These are phyloP conservation scores for Elsinoe fawcettii DNA, from an alignment of 2,329 filamentous ascomycete genomes.

Conservation along the genomic window DNA sequence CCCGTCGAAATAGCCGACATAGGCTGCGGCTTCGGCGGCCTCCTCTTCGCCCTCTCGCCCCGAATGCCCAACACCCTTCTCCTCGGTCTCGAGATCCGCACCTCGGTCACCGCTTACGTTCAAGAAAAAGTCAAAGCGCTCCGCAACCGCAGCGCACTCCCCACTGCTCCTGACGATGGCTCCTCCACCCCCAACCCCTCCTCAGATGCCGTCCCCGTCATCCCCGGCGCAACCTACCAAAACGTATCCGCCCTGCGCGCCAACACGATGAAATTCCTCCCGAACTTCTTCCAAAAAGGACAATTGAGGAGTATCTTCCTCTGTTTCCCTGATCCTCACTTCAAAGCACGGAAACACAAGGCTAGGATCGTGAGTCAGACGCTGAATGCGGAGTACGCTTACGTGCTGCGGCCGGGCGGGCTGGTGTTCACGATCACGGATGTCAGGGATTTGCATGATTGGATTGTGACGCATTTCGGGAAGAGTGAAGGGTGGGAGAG, in stretches of 20 bases:
- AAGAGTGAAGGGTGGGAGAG: constrained; percentile 72
- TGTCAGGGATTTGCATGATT: constrained; percentile 84
- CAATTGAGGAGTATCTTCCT: constrained; percentile 91
- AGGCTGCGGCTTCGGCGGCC: constrained; percentile 89
- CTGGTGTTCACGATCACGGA: constrained; percentile 95
- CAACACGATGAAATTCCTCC: constrained; percentile 99
- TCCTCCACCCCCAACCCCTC: constrained; percentile 6
- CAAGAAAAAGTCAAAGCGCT: constrained; percentile 79
- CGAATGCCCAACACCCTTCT: constrained; percentile 74
- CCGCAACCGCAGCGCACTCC: constrained; percentile 35
- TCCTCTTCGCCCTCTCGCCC: constrained; percentile 78
- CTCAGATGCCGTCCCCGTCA: constrained; percentile 8
- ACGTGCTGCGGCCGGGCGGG: constrained; percentile 72
- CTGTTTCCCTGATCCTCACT: constrained; percentile 97
- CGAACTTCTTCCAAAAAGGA: constrained; percentile 80
- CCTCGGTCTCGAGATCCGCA: constrained; percentile 89
- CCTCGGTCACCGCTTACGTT: constrained; percentile 83
- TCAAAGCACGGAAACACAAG: constrained; percentile 96
- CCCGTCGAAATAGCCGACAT: constrained; percentile 92
- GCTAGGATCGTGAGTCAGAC: constrained; percentile 85
- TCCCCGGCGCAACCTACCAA: constrained; percentile 50
- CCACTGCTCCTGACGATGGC: not conserved
- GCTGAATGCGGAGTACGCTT: constrained; percentile 81
- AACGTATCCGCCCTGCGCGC: constrained; percentile 84
- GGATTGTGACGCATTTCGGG: constrained; percentile 85